A percentile compares a stretch with the other conserved stretches of the same genome.
phyloP scores from a whole-genome alignment of 2,329 filamentous ascomycete species.

The Ramularia endophylla region DNA sequence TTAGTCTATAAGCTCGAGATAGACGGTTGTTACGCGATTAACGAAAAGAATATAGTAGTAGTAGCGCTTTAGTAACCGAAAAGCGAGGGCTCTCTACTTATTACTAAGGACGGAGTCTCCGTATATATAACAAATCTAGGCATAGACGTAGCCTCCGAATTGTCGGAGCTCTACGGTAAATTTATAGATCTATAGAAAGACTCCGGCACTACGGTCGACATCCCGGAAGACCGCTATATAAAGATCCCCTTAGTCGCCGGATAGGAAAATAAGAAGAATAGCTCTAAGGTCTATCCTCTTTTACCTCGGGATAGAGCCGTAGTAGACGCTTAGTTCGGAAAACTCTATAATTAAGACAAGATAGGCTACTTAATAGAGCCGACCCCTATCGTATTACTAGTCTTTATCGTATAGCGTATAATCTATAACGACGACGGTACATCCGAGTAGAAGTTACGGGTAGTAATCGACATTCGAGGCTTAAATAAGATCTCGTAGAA shows the following conservation, averaged over 20 bases:
- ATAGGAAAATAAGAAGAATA: neutral
- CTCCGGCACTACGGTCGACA: neutral
- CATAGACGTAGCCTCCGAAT: neutral
- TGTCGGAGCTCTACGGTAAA: neutral
- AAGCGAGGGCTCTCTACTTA: neutral
- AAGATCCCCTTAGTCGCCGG: neutral
- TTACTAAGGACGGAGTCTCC: neutral
- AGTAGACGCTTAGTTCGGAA: neutral
- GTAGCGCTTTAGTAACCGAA: neutral
- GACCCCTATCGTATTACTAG: neutral
- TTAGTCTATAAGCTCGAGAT: neutral
- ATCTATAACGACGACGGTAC: conserved; percentile 1
- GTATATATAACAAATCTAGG: neutral
- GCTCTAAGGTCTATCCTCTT: neutral
- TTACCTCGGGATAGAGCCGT: neutral
- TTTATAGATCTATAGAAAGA: neutral
- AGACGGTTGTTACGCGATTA: neutral
- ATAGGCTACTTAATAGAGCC: neutral
- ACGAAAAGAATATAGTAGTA: neutral
- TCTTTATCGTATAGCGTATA: conserved; percentile 1
- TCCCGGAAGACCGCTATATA: neutral
- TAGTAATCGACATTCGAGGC: conserved; percentile 1
- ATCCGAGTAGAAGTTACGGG: neutral
- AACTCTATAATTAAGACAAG: neutral
- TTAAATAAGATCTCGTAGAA: conserved; percentile 3